These are phyloP conservation scores for Hypoxylon sp. DNA, from an alignment of 2,329 filamentous ascomycete species.

Conservation along the genomic window DNA sequence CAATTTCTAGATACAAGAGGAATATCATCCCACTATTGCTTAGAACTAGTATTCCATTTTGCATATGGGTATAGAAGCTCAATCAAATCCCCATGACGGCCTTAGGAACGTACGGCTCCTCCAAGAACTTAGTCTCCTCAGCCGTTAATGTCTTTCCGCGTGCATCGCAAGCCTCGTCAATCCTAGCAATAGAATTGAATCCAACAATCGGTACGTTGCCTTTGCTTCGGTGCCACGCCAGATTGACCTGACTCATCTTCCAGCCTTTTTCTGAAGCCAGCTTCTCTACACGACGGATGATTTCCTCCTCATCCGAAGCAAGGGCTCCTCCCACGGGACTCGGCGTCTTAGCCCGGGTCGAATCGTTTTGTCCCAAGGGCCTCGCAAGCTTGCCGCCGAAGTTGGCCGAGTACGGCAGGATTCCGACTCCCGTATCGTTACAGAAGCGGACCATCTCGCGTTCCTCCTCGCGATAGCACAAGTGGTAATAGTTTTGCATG, in stretches of 20 bases:
- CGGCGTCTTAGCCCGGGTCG: slow-evolving; percentile 53
- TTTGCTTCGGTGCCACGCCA: slow-evolving; percentile 71
- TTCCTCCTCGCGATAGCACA: slow-evolving; percentile 74
- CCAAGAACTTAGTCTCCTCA: slow-evolving; percentile 73
- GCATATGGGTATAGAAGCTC: too few relatives aligned
- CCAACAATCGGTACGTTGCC: slow-evolving; percentile 72
- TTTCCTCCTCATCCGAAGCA: slow-evolving; percentile 49
- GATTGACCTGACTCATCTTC: slow-evolving; percentile 74
- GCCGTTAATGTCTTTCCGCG: slow-evolving; percentile 64
- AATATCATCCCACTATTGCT: background rate
- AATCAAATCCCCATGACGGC: slow-evolving; percentile 55
- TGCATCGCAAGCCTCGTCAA: slow-evolving; percentile 71
- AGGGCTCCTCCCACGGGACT: slow-evolving; percentile 33
- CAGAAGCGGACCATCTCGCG: slow-evolving; percentile 62
- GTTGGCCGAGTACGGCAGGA: slow-evolving; percentile 59
- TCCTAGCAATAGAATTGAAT: slow-evolving; percentile 66
- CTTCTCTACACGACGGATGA: slow-evolving; percentile 69
- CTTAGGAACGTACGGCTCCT: slow-evolving; percentile 73
- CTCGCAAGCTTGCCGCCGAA: slow-evolving; percentile 57
- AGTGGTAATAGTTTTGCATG: slow-evolving; percentile 74
- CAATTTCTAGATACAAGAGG: slow-evolving; percentile 25
- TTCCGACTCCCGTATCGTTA: slow-evolving; percentile 58
- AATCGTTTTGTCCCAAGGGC: slow-evolving; percentile 50
- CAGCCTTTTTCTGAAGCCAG: slow-evolving; percentile 70
- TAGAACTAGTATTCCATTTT: background rate